Conservation (phyloP, 495 filamentous ascomycete species). For the Tetracladium marchalianum region DNA sequence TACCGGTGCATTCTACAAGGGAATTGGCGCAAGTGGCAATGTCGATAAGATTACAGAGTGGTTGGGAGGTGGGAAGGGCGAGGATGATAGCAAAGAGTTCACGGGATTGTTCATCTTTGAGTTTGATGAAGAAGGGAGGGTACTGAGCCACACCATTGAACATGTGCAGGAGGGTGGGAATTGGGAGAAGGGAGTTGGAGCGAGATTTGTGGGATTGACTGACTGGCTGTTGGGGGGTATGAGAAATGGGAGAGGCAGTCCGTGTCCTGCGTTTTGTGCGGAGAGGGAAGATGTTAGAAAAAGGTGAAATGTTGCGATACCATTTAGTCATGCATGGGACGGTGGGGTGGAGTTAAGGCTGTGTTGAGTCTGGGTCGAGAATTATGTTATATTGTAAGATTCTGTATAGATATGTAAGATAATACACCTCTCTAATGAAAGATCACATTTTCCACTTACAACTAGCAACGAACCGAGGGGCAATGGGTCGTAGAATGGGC, state of each 20-base stretch:
- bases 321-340: constrained; percentile 27
- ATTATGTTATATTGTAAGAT: constrained; percentile 2
- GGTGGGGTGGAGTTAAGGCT: constrained; percentile 7
- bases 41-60: constrained; percentile 42
- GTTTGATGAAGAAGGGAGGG: constrained; percentile 82
- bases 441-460: not conserved
- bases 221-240: constrained; percentile 76
- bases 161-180: constrained; percentile 72
- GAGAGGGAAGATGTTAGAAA: constrained; percentile 35
- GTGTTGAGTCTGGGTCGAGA: not conserved
- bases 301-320: constrained; percentile 27
- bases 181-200: constrained; percentile 50
- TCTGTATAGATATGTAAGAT: not conserved
- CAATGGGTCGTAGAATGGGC: no score
- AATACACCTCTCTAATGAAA: constrained; percentile 9
- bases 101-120: constrained; percentile 87
- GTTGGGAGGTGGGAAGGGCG: constrained; percentile 26
- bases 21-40: constrained; percentile 28
- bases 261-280: constrained; percentile 22
- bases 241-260: constrained; percentile 21
- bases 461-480: no score
- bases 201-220: constrained; percentile 73
- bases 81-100: constrained; percentile 47
- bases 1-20: constrained; percentile 31
- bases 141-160: constrained; percentile 84